Evolutionary conservation across 1,284 basidiomycete species (phyloP), one percentile per base, ranked within the genome.

Genomic region (Trichosporon sp.): DNA sequence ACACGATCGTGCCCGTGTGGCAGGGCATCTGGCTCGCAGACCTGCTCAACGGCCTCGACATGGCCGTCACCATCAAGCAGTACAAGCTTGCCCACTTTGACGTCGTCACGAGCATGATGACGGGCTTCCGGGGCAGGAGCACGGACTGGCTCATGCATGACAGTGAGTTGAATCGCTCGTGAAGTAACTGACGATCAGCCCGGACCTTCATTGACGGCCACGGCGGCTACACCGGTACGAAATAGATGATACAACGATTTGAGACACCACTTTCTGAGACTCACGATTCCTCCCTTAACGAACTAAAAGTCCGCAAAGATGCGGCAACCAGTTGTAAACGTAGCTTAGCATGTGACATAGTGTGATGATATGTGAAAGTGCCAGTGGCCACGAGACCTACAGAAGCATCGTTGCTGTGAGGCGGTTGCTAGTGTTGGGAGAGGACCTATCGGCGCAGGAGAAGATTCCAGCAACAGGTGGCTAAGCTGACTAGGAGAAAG

Each of bases 11-110:
- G 2, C 77, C 80, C 3, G 70, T 79, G 13, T 73, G 75, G 64
- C 79, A 80, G 64, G 69, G 74, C 9, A 74, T 74, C 8, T 71
- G 80, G 61, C 73, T 82, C 46, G 74, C 75, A 31, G 80, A 81
- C 31, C 65, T 81, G 8, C 71, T 82, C 0, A 70, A 74, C 4
- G 81, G 80, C 1, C 69, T 80, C n/a, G 81, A 79, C 14, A 71
- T 82, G 2, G 60, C 72, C 0, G 68, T 75, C n/a, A 74, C 77
- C 8, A 66, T 82, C 40, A 66, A 75, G 44, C 77, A 79, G 25
- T 80, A 78, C 62, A 61, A 75, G 14, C 60, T 81, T 13, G 74
- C 72, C 0, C 80, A 81, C 68, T 73, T 73, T 34, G 80, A 80
- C 60, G 62, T 71, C 14, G 61, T 79, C 8, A 73, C 73, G 31